Evolutionary conservation across 108 stramenopile genomes (phyloP), one percentile per base, ranked within the genome.

Genomic region (Conticribra guillardii): DNA sequence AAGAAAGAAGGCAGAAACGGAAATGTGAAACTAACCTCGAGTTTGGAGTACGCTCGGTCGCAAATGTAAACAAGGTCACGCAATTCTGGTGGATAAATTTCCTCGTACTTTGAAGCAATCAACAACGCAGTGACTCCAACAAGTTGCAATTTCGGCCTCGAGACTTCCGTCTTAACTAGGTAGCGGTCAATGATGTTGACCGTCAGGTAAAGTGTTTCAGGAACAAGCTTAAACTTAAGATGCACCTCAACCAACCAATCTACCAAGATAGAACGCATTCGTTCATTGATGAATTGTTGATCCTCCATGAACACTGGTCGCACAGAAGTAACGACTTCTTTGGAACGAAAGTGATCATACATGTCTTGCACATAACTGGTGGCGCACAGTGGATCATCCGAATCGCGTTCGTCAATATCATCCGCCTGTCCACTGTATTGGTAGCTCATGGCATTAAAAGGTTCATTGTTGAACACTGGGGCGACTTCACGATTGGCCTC

Each of bases 201-300:
- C 28, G 94, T 95, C 11, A 99, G 92, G 76, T 97, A 97, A 11
- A 99, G 86, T 22, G 98, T 98, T 67, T 98, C 97, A 14, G 96
- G 97, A 60, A 95, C 89, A 44, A 98, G 94, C 69, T 96, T 95
- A 83, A 99, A 99, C 89, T 97, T 99, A 64, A 94, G 67, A 82
- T 99, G 98, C 4, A 99, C 98, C 79, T 98, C 97, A 16, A 98
- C 95, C 47, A 99, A 87, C 99, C 99, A 99, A 77, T 99, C 98
- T 31, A 99, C 83, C 69, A 99, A 86, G 60, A 99, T 97, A 51
- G 94, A 82, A 60, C 98, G 87, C 99, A 99, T 99, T 57, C 83
- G 87, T 41, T 85, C 89, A 67, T 97, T 99, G 65, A 99, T 89
- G 73, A 89, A 84, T 21, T 76, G 54, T 76, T 99, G 98, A 37